Evolutionary conservation across 1,284 basidiomycete species (phyloP), one percentile per base, ranked within the genome.

Genomic region (Xanthoconium separans): DNA sequence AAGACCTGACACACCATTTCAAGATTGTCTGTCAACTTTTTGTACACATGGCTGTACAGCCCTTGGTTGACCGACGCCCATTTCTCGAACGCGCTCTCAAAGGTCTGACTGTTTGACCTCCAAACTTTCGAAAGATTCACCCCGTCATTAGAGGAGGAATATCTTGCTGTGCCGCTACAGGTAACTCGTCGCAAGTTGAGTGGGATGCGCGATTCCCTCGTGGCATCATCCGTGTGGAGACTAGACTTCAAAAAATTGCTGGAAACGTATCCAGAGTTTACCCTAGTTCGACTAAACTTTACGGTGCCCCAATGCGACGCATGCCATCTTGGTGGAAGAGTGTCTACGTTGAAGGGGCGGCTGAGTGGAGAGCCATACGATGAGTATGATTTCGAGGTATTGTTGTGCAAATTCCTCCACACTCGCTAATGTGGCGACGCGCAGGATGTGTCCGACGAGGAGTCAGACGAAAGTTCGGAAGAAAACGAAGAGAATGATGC

Each of bases 11-110:
- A 15, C 81, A 87, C 58, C 87, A 91, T 55, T 91, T 92, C 78
- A 92, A 91, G 71, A 85, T 90, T 45, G 79, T 94, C 31, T 93
- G 90, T 61, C 92, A 95, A 64, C 81, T 93, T 41, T 87, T 93
- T 60, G 86, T 93, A 4, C 86, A 93, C 60, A 73, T 94, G 40
- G 87, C 87, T 20, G 83, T 91, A 31, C 79, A 75, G 24, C 75
- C 81, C 8, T 66, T 73, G n/a, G 67, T 66, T 8, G 74, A 84
- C 44, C 76, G 89, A 15, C 73, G 71, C 45, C 62, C 71, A 6
- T 85, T 82, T 61, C 82, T 87, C 78, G 65, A 79, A 55, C 66
- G 74, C 36, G 75, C 74, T 42, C 64, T 87, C 48, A 75, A 77
- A 67, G 75, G 89, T 87, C 55, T 65, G 44, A 18, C n/a, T n/a